Percentiles rank a stretch among this genome's conserved stretches.
Evolutionary conservation across 2,329 filamentous ascomycete species (phyloP).

Genomic region (Pyricularia pennisetigena): DNA sequence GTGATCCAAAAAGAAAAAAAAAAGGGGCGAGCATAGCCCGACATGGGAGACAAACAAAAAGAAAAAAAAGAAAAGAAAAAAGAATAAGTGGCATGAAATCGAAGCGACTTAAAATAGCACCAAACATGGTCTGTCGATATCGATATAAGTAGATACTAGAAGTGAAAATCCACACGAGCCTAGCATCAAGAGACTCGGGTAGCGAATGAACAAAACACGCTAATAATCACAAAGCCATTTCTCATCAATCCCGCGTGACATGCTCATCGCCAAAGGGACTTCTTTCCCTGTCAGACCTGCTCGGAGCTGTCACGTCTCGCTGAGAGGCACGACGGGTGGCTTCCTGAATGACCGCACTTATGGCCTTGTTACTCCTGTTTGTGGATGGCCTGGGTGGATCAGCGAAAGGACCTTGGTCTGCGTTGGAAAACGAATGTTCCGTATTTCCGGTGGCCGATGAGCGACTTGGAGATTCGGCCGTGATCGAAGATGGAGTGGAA

Average conservation of each 20-base stretch:
- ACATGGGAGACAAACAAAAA: not conserved
- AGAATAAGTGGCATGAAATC: not conserved
- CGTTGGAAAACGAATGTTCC: conserved; percentile 35
- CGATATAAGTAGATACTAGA: not conserved
- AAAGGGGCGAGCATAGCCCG: not conserved
- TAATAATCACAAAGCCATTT: not conserved
- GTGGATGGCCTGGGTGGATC: conserved; percentile 34
- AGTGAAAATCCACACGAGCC: not conserved
- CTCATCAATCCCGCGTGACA: conserved; percentile 37
- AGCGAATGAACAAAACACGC: not conserved
- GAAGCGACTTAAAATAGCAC: not conserved
- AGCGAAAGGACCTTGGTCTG: conserved; percentile 49
- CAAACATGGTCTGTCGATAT: not conserved
- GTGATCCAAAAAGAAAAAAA: not conserved
- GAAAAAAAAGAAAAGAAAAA: not conserved
- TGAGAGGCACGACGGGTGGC: conserved; percentile 30
- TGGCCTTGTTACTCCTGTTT: conserved; percentile 30
- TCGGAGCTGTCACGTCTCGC: conserved; percentile 19
- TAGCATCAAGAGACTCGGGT: not conserved
- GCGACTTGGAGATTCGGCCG: not conserved
- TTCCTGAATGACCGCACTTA: conserved; percentile 48
- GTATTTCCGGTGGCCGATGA: conserved; percentile 36
- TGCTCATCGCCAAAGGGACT: conserved; percentile 52
- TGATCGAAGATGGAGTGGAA: not conserved
- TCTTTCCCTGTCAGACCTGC: conserved; percentile 19